Conservation (phyloP, 345 rosid genomes). For the Cardamine resedifolia region DNA sequence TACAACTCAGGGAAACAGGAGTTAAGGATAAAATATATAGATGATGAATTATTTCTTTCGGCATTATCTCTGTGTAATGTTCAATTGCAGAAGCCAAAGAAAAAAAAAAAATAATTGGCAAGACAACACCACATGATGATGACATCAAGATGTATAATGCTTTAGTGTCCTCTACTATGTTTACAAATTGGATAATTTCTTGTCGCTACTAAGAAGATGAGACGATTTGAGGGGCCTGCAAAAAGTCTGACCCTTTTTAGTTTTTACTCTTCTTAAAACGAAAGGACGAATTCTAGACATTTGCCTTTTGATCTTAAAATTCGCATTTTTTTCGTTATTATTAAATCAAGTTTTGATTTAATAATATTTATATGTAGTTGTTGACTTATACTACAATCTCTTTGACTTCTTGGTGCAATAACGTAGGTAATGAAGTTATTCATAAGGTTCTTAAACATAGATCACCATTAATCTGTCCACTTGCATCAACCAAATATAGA, state of each 20-base stretch:
- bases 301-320: slow-evolving; percentile 44
- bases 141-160: background rate
- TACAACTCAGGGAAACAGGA: background rate
- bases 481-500: background rate
- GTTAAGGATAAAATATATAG: background rate
- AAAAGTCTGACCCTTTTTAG: slow-evolving; percentile 45
- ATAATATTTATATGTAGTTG: background rate
- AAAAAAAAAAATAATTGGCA: background rate
- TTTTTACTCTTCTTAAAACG: slow-evolving; percentile 33
- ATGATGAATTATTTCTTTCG: background rate
- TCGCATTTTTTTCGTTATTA: background rate
- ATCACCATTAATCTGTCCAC: slow-evolving; percentile 11
- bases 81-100: background rate
- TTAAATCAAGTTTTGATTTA: background rate
- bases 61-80: background rate
- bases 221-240: slow-evolving; percentile 35
- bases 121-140: background rate
- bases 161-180: slow-evolving; percentile 6
- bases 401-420: slow-evolving; percentile 29
- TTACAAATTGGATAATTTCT: slow-evolving; percentile 11
- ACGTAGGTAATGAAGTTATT: slow-evolving; percentile 10
- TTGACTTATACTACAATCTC: background rate
- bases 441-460: slow-evolving; percentile 14
- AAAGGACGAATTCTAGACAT: slow-evolving; percentile 51
- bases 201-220: slow-evolving; percentile 5